Base-by-base conservation (phyloP, 2,329 filamentous ascomycete genomes). In the Colletotrichum falcatum region DNA sequence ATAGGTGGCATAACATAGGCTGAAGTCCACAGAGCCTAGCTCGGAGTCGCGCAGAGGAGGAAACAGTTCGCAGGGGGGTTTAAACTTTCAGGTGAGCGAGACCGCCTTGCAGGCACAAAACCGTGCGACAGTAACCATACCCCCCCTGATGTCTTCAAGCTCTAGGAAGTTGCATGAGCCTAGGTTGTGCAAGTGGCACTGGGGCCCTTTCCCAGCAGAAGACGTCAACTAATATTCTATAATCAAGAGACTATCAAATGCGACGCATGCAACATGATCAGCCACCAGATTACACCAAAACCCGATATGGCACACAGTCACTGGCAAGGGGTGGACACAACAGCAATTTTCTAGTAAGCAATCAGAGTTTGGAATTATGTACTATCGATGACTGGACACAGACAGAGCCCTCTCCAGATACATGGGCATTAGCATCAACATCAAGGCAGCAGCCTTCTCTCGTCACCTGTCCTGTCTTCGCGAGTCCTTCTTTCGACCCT, bases 361-460 rank as follows among this genome's bases (percentile, higher is more conserved):
- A 37, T 44, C 53, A 69, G 20, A 64, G 59, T 68, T 54, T 65
- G 68, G 12, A 64, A 64, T 69, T 60, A 53, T 64, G 46, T 51
- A 69, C 68, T 68, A 64, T 54, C 59, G 48, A 59, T 39, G 68
- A 60, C 65, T 4, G 49, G 65, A 71, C 64, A 28, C 65, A 69
- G 53, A 60, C 53, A 59, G 8, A 33, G 61, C 37, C 65, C 26
- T 35, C 65, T 69, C 55, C 60, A 69, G 37, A 39, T 46, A 64
- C 65, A 48, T 11, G 14, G 64, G n/a, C 44, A 59, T 70, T 58
- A 70, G 33, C 44, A 63, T 68, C 59, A 64, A 37, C 59, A 60
- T 71, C 46, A 26, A 61, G 23, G 59, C 35, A 71, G 35, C 59
- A 71, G 53, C 56, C 53, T 62, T 53, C 5, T 61, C 28, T 28